Base-by-base conservation (phyloP, 1,284 basidiomycete genomes). In the Fomitiporia mediterranea region DNA sequence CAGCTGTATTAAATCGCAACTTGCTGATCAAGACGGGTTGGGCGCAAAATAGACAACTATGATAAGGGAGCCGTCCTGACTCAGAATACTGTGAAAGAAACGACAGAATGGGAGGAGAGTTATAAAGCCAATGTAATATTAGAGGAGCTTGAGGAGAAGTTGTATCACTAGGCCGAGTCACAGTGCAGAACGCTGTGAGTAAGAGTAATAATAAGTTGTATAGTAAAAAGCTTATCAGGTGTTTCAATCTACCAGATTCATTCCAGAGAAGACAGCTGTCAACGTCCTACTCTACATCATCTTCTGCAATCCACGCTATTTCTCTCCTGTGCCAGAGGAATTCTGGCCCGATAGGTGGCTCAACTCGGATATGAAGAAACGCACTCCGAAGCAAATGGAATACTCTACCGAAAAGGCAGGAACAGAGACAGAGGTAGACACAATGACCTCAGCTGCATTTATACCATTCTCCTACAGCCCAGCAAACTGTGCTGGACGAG, bases 41-140 rank as follows among this genome's bases (percentile, higher is more conserved):
- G 94, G 94, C 63, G 91, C 65, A 97, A 97, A 75, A 74, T 97
- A 60, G 80, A 79, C 60, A 84, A 85, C 34, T 87, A 88, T 1
- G 94, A 98, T 78, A 94, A 94, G 82, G 88, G 92, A 83, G 84
- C 82, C n/a, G 82, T 98, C 63, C 77, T 92, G 56, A 82, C n/a
- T n/a, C n/a, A n/a, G n/a, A n/a, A 80, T 21, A 77, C 85, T 42
- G 76, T 97, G 73, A 96, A 95, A 80, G 92, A 96, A 67, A 85
- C 87, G 61, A 86, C 88, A 32, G 90, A 93, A 60, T 98, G 94
- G 94, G 82, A 96, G 61, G 92, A 95, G 51, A 83, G 86, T 66
- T 82, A 92, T 69, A 87, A 84, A n/a, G 72, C 80, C 51, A 74
- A 72, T 17, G 94, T 93, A 37, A 81, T 82, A 51, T 84, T 86